A percentile compares a stretch with the other conserved stretches of the same genome.
Conservation (phyloP, 129 eudicot genomes). For the Lonicera japonica region DNA sequence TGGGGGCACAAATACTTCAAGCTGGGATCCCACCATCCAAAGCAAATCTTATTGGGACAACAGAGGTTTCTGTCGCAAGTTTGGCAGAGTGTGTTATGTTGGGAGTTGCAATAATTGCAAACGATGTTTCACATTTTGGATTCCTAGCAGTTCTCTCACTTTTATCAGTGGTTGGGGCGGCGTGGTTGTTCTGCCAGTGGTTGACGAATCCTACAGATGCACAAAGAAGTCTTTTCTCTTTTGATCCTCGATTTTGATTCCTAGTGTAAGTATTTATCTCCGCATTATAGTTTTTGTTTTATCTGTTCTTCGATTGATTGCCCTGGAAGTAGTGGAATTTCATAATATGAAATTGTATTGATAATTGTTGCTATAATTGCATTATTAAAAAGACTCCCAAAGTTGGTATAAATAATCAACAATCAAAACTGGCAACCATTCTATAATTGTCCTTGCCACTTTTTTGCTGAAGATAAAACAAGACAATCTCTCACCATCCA, state of each 20-base stretch:
- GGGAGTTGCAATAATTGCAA: conserved; percentile 89
- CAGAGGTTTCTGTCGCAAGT: conserved; percentile 94
- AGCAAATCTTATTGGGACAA: conserved; percentile 94
- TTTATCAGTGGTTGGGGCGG: conserved; percentile 81
- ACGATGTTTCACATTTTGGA: conserved; percentile 86
- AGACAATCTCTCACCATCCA: too few relatives aligned
- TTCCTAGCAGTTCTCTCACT: conserved; percentile 76
- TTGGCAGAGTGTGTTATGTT: conserved; percentile 82
- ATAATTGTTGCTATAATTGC: too few relatives aligned
- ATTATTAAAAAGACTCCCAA: too few relatives aligned
- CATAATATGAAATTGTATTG: too few relatives aligned
- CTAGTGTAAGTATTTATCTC: conserved; percentile 22
- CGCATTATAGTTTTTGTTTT: background rate
- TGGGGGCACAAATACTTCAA: conserved; percentile 93
- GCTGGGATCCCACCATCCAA: conserved; percentile 92
- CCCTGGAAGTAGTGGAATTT: background rate
- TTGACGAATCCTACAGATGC: conserved; percentile 65
- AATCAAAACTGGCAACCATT: too few relatives aligned
- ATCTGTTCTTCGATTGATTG: background rate
- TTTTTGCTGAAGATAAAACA: too few relatives aligned
- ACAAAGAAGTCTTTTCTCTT: conserved; percentile 63
- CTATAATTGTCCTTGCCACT: too few relatives aligned
- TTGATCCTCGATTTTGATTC: conserved; percentile 28
- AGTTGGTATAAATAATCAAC: too few relatives aligned
- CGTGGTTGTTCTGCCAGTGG: conserved; percentile 85